Percentiles rank a stretch among this genome's conserved stretches.
Conservation (phyloP, 1,139 yeast genomes). For the Blastobotrys aristatus region DNA sequence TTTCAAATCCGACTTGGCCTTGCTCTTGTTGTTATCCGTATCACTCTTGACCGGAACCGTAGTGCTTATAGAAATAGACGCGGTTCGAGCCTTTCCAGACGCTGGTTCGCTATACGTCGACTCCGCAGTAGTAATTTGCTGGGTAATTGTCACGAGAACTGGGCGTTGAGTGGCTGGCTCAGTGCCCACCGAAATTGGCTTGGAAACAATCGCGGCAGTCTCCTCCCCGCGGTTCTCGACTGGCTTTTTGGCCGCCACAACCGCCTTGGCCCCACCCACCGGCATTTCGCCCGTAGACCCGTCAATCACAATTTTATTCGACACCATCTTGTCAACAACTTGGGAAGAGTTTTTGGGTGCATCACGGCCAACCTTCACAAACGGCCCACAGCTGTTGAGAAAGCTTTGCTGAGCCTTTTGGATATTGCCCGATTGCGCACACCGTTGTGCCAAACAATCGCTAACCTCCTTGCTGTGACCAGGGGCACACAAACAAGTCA, state of each 20-base stretch:
- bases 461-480: not conserved
- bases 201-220: not conserved
- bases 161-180: not conserved
- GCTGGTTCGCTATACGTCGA: not conserved
- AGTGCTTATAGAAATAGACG: not conserved
- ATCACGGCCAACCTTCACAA: too few relatives aligned
- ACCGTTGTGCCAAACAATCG: not conserved
- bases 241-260: not conserved
- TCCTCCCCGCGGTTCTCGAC: not conserved
- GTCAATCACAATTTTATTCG: not conserved
- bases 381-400: not conserved
- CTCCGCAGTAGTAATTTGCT: not conserved
- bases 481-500: conserved; percentile 6
- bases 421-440: not conserved
- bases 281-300: too few relatives aligned
- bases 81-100: not conserved
- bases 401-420: not conserved
- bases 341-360: not conserved
- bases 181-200: not conserved
- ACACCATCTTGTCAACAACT: not conserved
- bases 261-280: too few relatives aligned
- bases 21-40: not conserved
- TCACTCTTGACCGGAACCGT: not conserved
- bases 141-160: not conserved
- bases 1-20: not conserved